Evolutionary conservation across 345 rosid genomes (phyloP).

Genomic region (Citrus hindsii): DNA sequence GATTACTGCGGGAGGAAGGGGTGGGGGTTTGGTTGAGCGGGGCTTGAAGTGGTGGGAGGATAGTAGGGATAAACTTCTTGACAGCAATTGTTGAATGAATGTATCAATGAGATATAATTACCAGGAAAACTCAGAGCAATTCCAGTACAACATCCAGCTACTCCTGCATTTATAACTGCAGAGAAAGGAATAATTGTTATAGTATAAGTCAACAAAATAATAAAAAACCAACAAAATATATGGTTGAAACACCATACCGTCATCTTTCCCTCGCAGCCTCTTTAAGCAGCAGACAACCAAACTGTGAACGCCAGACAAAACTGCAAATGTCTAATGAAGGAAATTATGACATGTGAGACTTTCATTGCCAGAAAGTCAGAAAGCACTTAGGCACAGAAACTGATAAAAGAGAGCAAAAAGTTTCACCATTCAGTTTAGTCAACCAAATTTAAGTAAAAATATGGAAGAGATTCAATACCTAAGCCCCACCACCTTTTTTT

Average conservation of each 20-base stretch:
- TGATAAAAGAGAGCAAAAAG: background rate
- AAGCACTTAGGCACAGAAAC: background rate
- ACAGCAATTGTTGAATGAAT: background rate
- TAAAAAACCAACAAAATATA: background rate
- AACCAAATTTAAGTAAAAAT: background rate
- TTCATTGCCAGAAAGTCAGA: background rate
- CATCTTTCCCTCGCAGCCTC: conserved; percentile 88
- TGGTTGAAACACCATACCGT: conserved; percentile 44
- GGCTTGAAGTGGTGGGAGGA: background rate
- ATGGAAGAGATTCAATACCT: background rate
- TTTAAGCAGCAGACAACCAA: conserved; percentile 71
- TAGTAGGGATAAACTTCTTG: background rate
- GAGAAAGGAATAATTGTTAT: conserved; percentile 4
- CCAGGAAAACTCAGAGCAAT: conserved; percentile 87
- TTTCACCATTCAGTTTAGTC: background rate
- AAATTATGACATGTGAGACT: background rate
- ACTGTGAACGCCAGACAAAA: conserved; percentile 69
- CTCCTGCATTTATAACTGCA: conserved; percentile 83
- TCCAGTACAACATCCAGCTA: conserved; percentile 94
- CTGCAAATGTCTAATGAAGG: conserved; percentile 55
- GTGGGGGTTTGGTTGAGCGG: too few relatives aligned
- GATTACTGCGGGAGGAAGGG: background rate
- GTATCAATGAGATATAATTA: conserved; percentile 12
- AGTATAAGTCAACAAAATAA: background rate
- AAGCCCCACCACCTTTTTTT: background rate